phyloP scores from a whole-genome alignment of 2,329 filamentous ascomycete species.

The Lecanosticta acicola region DNA sequence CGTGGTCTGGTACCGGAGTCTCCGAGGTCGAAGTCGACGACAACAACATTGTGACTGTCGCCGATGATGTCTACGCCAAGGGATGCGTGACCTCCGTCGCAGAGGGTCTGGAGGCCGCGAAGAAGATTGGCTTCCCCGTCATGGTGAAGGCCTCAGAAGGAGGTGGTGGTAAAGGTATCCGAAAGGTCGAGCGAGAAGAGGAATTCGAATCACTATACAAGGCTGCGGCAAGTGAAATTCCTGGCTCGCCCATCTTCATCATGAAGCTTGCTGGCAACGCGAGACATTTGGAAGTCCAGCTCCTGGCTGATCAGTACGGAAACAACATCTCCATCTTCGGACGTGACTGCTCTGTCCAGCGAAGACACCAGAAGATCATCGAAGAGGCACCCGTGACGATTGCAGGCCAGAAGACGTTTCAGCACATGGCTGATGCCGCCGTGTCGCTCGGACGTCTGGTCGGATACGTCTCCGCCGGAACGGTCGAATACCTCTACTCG shows the following conservation, averaged over 20 bases:
- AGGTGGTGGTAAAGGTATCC: slow-evolving; percentile 98
- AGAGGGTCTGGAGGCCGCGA: slow-evolving; percentile 81
- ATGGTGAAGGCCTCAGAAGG: slow-evolving; percentile 99
- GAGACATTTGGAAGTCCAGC: slow-evolving; percentile 92
- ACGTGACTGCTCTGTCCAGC: slow-evolving; percentile 96
- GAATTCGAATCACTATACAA: slow-evolving; percentile 86
- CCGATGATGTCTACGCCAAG: slow-evolving; percentile 76
- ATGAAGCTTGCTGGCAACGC: slow-evolving; percentile 99
- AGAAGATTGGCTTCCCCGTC: slow-evolving; percentile 92
- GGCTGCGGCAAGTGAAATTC: slow-evolving; percentile 93
- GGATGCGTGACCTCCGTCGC: slow-evolving; percentile 86
- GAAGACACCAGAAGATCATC: slow-evolving; percentile 98
- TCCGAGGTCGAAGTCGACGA: slow-evolving; percentile 71
- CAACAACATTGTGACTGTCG: slow-evolving; percentile 85
- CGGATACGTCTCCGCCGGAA: slow-evolving; percentile 97
- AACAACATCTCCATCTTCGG: slow-evolving; percentile 99
- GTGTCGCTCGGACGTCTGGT: slow-evolving; percentile 90
- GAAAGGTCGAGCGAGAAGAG: slow-evolving; percentile 82
- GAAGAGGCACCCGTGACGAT: slow-evolving; percentile 98
- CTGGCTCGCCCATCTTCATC: slow-evolving; percentile 98
- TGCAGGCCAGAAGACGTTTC: slow-evolving; percentile 82
- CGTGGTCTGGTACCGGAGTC: slow-evolving; percentile 97
- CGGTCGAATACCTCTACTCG: slow-evolving; percentile 98
- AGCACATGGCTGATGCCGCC: slow-evolving; percentile 92
- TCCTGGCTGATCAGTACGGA: slow-evolving; percentile 96